Base-by-base conservation (phyloP, 106 monocot genomes). In the Dioscorea dumetorum region DNA sequence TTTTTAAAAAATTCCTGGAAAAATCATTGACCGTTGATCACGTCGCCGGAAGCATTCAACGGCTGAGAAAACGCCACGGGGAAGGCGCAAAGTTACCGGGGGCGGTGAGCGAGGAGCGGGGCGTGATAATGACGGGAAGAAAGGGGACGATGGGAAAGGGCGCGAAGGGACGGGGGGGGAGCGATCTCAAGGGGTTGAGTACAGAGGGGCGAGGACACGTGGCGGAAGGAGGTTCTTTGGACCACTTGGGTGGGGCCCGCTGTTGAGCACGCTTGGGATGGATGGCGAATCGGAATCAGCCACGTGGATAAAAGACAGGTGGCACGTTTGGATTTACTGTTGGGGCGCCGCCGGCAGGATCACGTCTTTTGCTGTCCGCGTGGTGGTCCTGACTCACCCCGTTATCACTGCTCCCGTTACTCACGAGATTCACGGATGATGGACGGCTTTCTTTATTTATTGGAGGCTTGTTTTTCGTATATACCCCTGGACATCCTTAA, bases 161-260 rank as follows among this genome's bases (percentile, higher is more conserved):
- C 54, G 54, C 54, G 54, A 15, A 54, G 41, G 41, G 34, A 34
- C 3, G 34, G 4, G 34, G 34, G 53, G 16, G 9, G 18, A 18
- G 28, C 28, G 54, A 19, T 19, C 19, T 19, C 12, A 5, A 16
- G 18, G 54, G 54, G 18, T 19, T 19, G 54, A 19, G 54, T 8
- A 54, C 54, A 41, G 41, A 54, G 54, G 18, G 15, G 54, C 54
- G 54, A 54, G 54, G 54, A 54, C 54, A 54, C 54, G 54, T 54
- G 54, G 54, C 15, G 12, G 41, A 6, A 41, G 2, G 54, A 54
- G 54, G 54, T 0, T 0, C 8, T 19, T 16, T 54, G 54, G 54
- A 54, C 54, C 54, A 54, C 54, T 54, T 16, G 0, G 18, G 18
- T 5, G 54, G 54, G 54, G 13, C 15, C 54, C 18, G 54, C 54